Base-by-base conservation (phyloP, 202 grass and related monocot species). In the Hordeum pubiflorum region DNA sequence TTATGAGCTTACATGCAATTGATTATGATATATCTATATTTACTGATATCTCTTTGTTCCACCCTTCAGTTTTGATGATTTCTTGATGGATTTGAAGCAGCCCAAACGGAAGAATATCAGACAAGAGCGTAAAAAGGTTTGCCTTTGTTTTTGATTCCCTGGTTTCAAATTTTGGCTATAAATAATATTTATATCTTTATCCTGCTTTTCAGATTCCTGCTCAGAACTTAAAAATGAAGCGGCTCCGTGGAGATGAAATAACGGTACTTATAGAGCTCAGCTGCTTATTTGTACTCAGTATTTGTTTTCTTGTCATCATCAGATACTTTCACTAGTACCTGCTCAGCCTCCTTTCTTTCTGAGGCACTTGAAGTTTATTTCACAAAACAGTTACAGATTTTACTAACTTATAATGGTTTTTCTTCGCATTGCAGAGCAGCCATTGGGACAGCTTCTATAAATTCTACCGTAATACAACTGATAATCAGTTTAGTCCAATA, bases 51-150 rank as follows among this genome's bases (percentile, higher is more conserved):
- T 87, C 50, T 83, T 78, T 62, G 10, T 75, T 72, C 52, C 67
- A 23, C 56, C 72, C 81, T 75, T 75, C 73, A 97, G 92, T 88
- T 98, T 97, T 86, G 95, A 98, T 76, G 95, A 98, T 57, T 98
- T 98, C 79, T 85, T 98, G 74, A 98, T 94, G 95, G 95, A 98
- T 89, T 70, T 98, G 92, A 98, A 84, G 79, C 92, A 94, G 56
- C 88, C 90, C 77, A 94, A 94, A 79, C 85, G 95, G 55, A 94
- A 94, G 68, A 94, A 92, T 86, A 94, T 98, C 44, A 81, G 95
- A 77, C 90, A 93, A 59, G 95, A 98, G 87, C 84, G 95, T 44
- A 98, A 98, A 87, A 98, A 94, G 92, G 95, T 98, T 84, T 81
- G 9, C 17, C 65, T 71, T 72, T 63, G 12, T 89, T 85, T 82